Conservation (phyloP, 768 basidiomycete genomes). For the Udeniomyces megalosporus region DNA sequence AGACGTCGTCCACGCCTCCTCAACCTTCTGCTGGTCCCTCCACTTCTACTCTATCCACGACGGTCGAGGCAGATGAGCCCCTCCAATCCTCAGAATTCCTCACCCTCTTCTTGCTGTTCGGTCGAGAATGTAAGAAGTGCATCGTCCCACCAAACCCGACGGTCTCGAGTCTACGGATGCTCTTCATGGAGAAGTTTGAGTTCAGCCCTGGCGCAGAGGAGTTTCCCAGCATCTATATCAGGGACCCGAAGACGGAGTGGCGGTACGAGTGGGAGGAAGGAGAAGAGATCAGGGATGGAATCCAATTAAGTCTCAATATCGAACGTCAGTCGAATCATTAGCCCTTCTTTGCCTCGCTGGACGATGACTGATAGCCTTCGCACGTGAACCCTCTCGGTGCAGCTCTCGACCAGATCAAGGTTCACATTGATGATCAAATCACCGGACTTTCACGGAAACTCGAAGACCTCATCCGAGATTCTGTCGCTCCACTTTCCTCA, state of each 20-base stretch:
- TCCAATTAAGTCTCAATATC: constrained; percentile 78
- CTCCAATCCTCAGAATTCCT: constrained; percentile 24
- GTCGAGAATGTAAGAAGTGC: constrained; percentile 78
- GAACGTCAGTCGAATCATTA: constrained; percentile 54
- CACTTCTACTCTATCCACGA: background rate
- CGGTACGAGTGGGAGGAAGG: constrained; percentile 92
- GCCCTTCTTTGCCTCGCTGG: background rate
- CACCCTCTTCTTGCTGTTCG: constrained; percentile 73
- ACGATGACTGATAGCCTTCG: background rate
- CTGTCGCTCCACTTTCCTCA: constrained; percentile 12
- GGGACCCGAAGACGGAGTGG: constrained; percentile 78
- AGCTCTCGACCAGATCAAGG: constrained; percentile 98
- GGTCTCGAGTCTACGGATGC: constrained; percentile 56
- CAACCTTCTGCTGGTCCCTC: background rate
- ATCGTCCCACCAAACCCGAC: constrained; percentile 50
- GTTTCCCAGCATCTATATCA: constrained; percentile 88
- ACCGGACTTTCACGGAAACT: constrained; percentile 42
- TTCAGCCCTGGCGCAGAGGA: constrained; percentile 86
- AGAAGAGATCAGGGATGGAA: constrained; percentile 76
- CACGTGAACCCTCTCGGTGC: background rate
- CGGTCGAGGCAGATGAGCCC: background rate
- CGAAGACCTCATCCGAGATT: constrained; percentile 15
- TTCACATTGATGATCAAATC: constrained; percentile 89
- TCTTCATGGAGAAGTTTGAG: constrained; percentile 88
- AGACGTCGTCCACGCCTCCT: background rate